These are phyloP conservation scores for Ascochyta koolunga DNA, from an alignment of 2,329 filamentous ascomycete genomes.

Conservation along the genomic window DNA sequence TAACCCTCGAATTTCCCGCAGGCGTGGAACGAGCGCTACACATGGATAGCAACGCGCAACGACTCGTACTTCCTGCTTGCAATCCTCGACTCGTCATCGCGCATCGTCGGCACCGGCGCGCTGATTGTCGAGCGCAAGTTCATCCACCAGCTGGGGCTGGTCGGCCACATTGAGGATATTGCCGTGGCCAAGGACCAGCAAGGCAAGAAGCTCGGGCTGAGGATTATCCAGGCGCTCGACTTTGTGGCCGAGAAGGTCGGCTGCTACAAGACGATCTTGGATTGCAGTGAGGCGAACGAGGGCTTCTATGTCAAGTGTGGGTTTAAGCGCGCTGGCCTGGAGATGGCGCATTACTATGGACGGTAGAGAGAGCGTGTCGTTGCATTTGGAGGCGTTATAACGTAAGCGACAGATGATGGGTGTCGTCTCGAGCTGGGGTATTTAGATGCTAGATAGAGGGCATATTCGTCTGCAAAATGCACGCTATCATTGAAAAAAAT, in stretches of 20 bases:
- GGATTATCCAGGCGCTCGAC: constrained; percentile 93
- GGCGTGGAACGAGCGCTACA: constrained; percentile 76
- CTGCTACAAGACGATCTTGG: constrained; percentile 96
- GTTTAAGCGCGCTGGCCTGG: constrained; percentile 86
- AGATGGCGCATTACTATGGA: constrained; percentile 94
- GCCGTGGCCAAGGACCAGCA: constrained; percentile 94
- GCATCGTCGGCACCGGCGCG: constrained; percentile 88
- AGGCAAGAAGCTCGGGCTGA: constrained; percentile 92
- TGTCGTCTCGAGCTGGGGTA: neutral
- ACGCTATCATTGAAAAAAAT: neutral
- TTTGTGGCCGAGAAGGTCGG: constrained; percentile 85
- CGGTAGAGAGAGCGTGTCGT: constrained; percentile 12
- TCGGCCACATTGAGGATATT: constrained; percentile 98
- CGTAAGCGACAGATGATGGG: neutral
- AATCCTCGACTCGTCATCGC: constrained; percentile 73
- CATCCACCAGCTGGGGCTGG: constrained; percentile 79
- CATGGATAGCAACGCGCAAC: constrained; percentile 76
- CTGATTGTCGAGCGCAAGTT: constrained; percentile 94
- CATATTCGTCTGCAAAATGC: neutral
- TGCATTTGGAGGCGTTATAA: constrained; percentile 10
- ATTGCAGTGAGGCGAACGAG: constrained; percentile 95
- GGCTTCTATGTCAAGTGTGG: constrained; percentile 99
- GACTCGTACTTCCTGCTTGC: constrained; percentile 87
- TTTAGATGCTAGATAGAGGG: neutral
- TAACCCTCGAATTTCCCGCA: neutral